Conservation (phyloP, 306 rosid species). For the Begonia fuchsioides region DNA sequence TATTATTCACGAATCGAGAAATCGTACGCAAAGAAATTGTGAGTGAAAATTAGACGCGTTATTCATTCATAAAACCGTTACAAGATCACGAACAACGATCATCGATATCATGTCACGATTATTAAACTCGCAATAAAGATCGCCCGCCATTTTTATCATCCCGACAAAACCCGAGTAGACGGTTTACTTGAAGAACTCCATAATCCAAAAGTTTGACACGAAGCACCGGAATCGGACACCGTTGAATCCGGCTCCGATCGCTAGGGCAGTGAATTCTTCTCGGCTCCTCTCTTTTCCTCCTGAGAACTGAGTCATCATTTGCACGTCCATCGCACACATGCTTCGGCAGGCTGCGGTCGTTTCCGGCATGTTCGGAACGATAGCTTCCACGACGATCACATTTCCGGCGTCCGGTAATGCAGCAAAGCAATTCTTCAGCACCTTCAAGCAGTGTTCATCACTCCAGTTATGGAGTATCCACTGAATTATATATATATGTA, state of each 20-base stretch:
- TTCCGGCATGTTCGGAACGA: conserved; percentile 21
- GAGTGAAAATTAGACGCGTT: no score
- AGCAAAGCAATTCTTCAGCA: conserved; percentile 31
- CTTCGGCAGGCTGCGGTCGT: conserved; percentile 4
- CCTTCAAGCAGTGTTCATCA: conserved; percentile 19
- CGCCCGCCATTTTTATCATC: no score
- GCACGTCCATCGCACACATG: conserved; percentile 11
- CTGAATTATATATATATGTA: conserved; percentile 3
- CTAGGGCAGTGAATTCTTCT: conserved; percentile 27
- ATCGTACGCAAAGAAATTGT: no score
- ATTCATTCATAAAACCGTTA: no score
- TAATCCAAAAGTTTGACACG: conserved; percentile 23
- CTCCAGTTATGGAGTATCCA: conserved; percentile 28
- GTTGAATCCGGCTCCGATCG: conserved; percentile 33
- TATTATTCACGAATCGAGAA: no score
- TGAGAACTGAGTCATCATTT: conserved; percentile 30
- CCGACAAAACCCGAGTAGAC: no score
- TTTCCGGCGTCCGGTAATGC: conserved; percentile 39
- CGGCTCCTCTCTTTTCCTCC: conserved; percentile 44
- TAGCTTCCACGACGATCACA: conserved; percentile 27
- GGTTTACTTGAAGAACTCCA: conserved; percentile 37
- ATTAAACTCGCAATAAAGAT: no score
- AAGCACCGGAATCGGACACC: conserved; percentile 25
- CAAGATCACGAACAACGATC: not conserved
- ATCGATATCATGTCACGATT: not conserved